Base-by-base conservation (phyloP, 2,329 filamentous ascomycete species). In the Conoideocrella luteorostrata region DNA sequence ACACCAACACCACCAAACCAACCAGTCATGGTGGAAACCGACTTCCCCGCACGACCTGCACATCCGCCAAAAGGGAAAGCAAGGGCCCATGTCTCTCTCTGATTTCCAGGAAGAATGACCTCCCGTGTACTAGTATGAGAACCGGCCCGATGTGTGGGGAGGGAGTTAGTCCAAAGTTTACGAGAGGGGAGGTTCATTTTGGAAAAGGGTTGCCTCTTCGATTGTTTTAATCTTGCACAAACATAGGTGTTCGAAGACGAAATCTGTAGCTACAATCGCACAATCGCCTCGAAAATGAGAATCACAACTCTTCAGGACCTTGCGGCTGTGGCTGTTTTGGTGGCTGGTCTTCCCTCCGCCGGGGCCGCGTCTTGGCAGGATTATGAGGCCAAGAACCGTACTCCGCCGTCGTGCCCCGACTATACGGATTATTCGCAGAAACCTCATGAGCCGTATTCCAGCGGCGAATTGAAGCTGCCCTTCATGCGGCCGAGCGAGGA, bases 1-100 rank as follows among this genome's bases (percentile, higher is more conserved):
- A n/a, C n/a, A n/a, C n/a, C n/a, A n/a, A n/a, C n/a, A n/a, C n/a
- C n/a, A 21, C 28, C 13, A 22, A 28, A 21, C 33, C 23, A 20
- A 24, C 40, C 35, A 43, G 50, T 53, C 6, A 51, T 53, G 47
- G 59, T 66, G 47, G 58, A 55, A 39, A 62, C 62, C 12, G 64
- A 61, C 2, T 58, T 65, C 32, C 58, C 56, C 35, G 35, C 35
- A 38, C 35, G 26, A n/a, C n/a, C n/a, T n/a, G n/a, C n/a, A n/a
- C n/a, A n/a, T n/a, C n/a, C n/a, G n/a, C n/a, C n/a, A n/a, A n/a
- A n/a, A n/a, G n/a, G n/a, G n/a, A n/a, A n/a, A n/a, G n/a, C n/a
- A n/a, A n/a, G n/a, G n/a, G n/a, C n/a, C 26, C 7, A 28, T 28
- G 26, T 28, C 26, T 13, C 13, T 7, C 26, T 28, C 26, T 28